A percentile compares a stretch with the other conserved stretches of the same genome.
Evolutionary conservation across 2,329 filamentous ascomycete genomes (phyloP).

Genomic region (Teratosphaeria viscida): DNA sequence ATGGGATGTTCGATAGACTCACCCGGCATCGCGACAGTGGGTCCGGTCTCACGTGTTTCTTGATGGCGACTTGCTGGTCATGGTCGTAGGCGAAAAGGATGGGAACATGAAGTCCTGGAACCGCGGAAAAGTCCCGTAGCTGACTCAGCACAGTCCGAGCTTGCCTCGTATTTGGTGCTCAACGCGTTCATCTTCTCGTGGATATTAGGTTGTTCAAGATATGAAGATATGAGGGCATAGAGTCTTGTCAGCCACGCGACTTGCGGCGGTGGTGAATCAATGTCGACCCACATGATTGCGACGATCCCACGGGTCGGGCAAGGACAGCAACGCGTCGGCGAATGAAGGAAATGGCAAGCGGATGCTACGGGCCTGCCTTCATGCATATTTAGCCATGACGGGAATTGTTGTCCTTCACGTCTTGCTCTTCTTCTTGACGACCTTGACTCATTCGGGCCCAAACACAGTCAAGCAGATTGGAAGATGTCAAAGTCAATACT

Average conservation of each 20-base stretch:
- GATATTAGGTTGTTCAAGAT: too few relatives aligned
- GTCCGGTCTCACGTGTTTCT: not conserved
- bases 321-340: not conserved
- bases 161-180: not conserved
- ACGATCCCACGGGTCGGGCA: not conserved
- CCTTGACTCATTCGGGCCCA: not conserved
- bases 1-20: not conserved
- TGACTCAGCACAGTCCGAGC: not conserved
- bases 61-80: not conserved
- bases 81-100: not conserved
- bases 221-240: too few relatives aligned
- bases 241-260: too few relatives aligned
- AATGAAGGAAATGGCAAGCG: not conserved
- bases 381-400: not conserved
- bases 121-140: not conserved
- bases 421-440: not conserved
- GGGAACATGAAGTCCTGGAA: not conserved
- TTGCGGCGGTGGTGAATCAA: too few relatives aligned
- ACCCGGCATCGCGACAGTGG: not conserved
- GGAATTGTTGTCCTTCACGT: not conserved
- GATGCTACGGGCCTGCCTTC: not conserved
- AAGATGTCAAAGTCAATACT: slow-evolving; percentile 13
- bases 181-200: too few relatives aligned
- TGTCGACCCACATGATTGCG: not conserved
- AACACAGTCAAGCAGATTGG: not conserved